Base-by-base conservation (phyloP, 1,284 basidiomycete species). In the Polyporus tsugae region DNA sequence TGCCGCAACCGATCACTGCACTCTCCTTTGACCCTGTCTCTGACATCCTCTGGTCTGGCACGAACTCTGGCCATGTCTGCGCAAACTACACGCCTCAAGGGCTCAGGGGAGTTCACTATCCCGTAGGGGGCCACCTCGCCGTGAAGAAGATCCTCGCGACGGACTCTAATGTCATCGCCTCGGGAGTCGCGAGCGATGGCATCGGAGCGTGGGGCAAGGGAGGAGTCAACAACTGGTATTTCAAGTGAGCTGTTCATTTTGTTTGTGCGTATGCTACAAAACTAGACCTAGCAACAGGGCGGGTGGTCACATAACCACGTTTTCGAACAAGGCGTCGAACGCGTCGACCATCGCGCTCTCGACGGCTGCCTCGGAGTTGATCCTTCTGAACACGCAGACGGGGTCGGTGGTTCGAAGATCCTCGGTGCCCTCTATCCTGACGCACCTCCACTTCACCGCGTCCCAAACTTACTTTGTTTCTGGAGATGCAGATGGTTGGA, bases 11-110 rank as follows among this genome's bases (percentile, higher is more conserved):
- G 46, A 83, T 93, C 58, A 91, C 92, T 25, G 87, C 93, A 0
- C 85, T 98, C 68, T 87, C 91, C 4, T 96, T 99, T 78, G 97
- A 99, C 81, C 92, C 95, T 6, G 91, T 93, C 53, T 93, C 94
- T 1, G 96, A 98, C 80, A 89, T 93, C 15, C 83, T 99, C 44
- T 98, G 96, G 96, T 86, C 92, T 60, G 97, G 96, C 57, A 87
- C 89, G 22, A 88, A 90, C 64, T 82, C 88, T 46, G 97, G 97
- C 7, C 84, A 86, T 70, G 86, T 98, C 66, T 82, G 86, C 42
- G 92, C 94, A 0, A 90, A 92, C 77, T 91, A 94, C 78, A 89
- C 91, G 17, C 83, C 88, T 11, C 85, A 84, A 60, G 90, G 90
- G 15, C 78, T 88, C 63, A 87, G 90, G 57, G 93, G 92, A 1